phyloP scores from a whole-genome alignment of 2,329 filamentous ascomycete species.

The Fusarium dimerum region DNA sequence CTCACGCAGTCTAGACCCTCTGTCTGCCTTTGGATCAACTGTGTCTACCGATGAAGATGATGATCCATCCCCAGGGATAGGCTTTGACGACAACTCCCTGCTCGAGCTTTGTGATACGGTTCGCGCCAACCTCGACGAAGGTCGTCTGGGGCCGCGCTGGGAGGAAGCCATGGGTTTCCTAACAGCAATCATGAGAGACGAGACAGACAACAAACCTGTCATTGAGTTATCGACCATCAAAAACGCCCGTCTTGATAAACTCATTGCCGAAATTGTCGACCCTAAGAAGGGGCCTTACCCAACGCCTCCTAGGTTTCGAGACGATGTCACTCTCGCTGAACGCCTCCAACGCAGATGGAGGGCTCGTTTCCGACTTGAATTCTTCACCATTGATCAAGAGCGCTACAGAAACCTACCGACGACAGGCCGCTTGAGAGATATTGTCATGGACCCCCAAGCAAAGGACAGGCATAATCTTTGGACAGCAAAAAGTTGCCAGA shows the following conservation, averaged over 20 bases:
- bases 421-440: slow-evolving; percentile 42
- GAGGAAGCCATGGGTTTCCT: slow-evolving; percentile 43
- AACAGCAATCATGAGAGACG: slow-evolving; percentile 40
- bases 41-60: slow-evolving; percentile 3
- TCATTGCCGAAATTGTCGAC: slow-evolving; percentile 44
- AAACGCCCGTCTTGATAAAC: slow-evolving; percentile 43
- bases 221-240: slow-evolving; percentile 43
- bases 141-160: slow-evolving; percentile 35
- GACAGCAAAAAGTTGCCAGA: slow-evolving; percentile 36
- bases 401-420: slow-evolving; percentile 39
- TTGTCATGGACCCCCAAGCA: slow-evolving; percentile 39
- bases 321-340: slow-evolving; percentile 39
- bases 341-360: slow-evolving; percentile 46
- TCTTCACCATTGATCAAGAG: slow-evolving; percentile 47
- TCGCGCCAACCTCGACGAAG: slow-evolving; percentile 36
- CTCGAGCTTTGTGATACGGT: slow-evolving; percentile 46
- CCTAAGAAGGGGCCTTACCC: slow-evolving; percentile 29
- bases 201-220: slow-evolving; percentile 33
- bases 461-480: slow-evolving; percentile 36
- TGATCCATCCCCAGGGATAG: slow-evolving; percentile 1
- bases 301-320: slow-evolving; percentile 32
- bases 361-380: slow-evolving; percentile 45
- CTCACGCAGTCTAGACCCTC: slow-evolving; percentile 21
- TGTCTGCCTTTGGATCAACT: slow-evolving; percentile 12
- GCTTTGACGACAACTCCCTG: slow-evolving; percentile 18